Base-by-base conservation (phyloP, 1,139 yeast genomes). In the Yamadazyma mexicana region DNA sequence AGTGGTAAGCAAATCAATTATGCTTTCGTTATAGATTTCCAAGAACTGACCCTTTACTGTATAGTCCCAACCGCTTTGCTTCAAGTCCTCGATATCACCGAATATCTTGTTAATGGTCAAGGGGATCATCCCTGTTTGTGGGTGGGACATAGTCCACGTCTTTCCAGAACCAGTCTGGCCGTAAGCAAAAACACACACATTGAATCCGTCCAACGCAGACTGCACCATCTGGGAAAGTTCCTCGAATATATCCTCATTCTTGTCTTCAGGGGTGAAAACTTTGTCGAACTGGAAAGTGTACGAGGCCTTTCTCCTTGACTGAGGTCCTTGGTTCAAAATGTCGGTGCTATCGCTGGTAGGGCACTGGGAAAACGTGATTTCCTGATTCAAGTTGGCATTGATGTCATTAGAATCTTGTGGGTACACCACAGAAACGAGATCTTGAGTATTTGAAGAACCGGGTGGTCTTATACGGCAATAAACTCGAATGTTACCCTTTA, bases 121-220 rank as follows among this genome's bases (percentile, higher is more conserved):
- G 1, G 96, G 91, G 26, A 91, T 87, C 73, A 92, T 81, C 17
- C 98, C 98, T 54, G 81, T 83, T 3, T 62, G 51, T 0, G 77
- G 67, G 33, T 74, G 75, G 1, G 94, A 77, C 98, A 92, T 92
- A 0, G 98, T 92, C 58, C 66, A 83, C 0, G 98, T 91, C 58
- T 92, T 92, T 3, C 98, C 98, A 0, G 97, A 89, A 0, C 98
- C 98, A 0, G 98, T 92, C 62, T 92, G 98, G 0, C 98, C 98
- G 61, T 92, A 92, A 0, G 98, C 96, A 66, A 92, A 89, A 1
- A 92, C 89, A 59, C 97, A 89, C 3, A 88, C 96, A 53, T 89
- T 89, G 55, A 73, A 83, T 0, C 98, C 98, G 64, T 92, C 96
- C 23, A 92, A 61, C 0, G 95, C 87, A 40, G 95, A 85, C 59